Evolutionary conservation across 352 stramenopile genomes (phyloP).

Genomic region (Saprolegnia diclina): DNA sequence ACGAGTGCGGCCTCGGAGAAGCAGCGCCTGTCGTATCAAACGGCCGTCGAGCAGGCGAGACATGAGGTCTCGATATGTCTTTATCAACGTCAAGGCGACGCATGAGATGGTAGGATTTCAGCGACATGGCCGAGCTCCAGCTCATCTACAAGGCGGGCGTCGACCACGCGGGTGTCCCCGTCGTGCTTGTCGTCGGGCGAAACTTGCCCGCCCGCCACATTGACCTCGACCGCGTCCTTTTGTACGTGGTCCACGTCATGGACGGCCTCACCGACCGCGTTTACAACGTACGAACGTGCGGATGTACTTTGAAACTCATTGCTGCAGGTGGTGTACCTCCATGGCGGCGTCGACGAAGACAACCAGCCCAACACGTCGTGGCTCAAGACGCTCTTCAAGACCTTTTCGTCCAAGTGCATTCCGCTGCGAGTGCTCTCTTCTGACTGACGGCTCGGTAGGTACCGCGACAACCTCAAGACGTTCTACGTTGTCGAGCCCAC

Average conservation of each 20-base stretch:
- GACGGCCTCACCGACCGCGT: slow-evolving; percentile 47
- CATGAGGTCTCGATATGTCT: slow-evolving; percentile 29
- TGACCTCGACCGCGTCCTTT: slow-evolving; percentile 61
- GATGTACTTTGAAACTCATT: not conserved
- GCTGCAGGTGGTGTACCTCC: slow-evolving; percentile 46
- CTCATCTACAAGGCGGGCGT: slow-evolving; percentile 69
- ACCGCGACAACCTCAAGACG: slow-evolving; percentile 54
- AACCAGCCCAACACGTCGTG: slow-evolving; percentile 56
- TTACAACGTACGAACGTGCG: slow-evolving; percentile 41
- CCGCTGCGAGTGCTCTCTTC: not conserved
- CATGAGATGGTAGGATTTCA: slow-evolving; percentile 35
- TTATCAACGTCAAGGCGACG: slow-evolving; percentile 17
- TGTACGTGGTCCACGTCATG: slow-evolving; percentile 66
- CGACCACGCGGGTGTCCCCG: slow-evolving; percentile 56
- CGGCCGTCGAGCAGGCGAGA: slow-evolving; percentile 41
- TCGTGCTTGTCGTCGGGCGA: slow-evolving; percentile 65
- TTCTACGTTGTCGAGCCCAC: slow-evolving; percentile 77
- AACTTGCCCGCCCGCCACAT: slow-evolving; percentile 40
- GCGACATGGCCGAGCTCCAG: slow-evolving; percentile 42
- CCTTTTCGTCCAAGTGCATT: slow-evolving; percentile 51
- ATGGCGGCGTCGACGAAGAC: slow-evolving; percentile 39
- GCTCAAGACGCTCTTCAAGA: slow-evolving; percentile 61
- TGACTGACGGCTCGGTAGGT: slow-evolving; percentile 28
- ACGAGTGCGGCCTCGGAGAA: slow-evolving; percentile 37
- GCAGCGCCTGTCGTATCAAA: slow-evolving; percentile 35